Evolutionary conservation across 169 alveolate genomes (phyloP), one percentile per base, ranked within the genome.

Genomic region (Plasmodium adleri): DNA sequence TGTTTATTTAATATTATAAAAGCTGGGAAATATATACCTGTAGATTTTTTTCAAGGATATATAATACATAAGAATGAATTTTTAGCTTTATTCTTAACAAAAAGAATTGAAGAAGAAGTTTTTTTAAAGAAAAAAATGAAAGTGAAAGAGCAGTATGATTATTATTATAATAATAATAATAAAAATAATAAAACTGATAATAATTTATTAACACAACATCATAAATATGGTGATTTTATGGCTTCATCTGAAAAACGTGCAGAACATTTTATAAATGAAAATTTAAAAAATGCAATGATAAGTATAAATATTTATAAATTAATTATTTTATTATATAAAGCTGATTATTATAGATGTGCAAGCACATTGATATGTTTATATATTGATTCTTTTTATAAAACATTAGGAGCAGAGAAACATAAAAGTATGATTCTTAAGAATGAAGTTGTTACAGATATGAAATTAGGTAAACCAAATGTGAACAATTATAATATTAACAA

Each of bases 41-140:
- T 86, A 10, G 92, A 86, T 6, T 72, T 86, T 62, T 86, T 86
- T 26, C 92, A 86, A 86, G 92, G 92, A 39, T 86, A 86, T 72
- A 86, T 86, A 15, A 86, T 86, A n/a, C 86, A 72, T 28, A 86
- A 72, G 56, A 67, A 60, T 47, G 92, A 86, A 22, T 86, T 86
- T 43, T 22, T 86, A 20, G 86, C 88, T 10, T 22, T 86, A 0
- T 86, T 86, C 47, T 58, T 86, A 43, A 62, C 60, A 49, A 86
- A 86, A 63, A 24, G 24, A 1, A 72, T 86, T 12, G 92, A 86
- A 43, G 87, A 72, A 66, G 76, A 70, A 73, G 60, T 86, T 10
- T 72, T 71, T 64, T 26, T 72, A 74, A 86, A 86, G 58, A 72
- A 86, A 47, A 72, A 72, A 86, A 67, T 50, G 68, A 86, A 86